Percentiles rank a stretch among this genome's conserved stretches.
Conservation (phyloP, 2,329 filamentous ascomycete species). For the Colletotrichum eleusines region DNA sequence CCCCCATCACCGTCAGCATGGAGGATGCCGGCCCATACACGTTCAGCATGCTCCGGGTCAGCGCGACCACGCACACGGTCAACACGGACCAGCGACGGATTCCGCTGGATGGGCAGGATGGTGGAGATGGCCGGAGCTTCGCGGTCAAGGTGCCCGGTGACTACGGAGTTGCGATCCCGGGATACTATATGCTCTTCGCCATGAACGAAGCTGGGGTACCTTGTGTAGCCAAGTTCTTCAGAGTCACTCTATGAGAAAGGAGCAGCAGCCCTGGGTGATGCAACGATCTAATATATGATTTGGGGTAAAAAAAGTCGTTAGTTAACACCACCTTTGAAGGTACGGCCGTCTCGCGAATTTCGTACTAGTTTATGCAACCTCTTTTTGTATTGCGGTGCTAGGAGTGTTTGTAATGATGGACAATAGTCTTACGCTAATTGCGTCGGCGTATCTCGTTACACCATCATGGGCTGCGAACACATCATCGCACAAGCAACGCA, state of each 20-base stretch:
- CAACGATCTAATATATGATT: not conserved
- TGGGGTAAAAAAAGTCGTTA: not conserved
- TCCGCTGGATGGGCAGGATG: constrained; percentile 52
- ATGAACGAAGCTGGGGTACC: constrained; percentile 59
- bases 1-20: constrained; percentile 49
- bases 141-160: constrained; percentile 58
- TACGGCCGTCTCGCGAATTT: too few relatives aligned
- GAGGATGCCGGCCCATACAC: constrained; percentile 46
- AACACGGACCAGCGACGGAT: constrained; percentile 70
- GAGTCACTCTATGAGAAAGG: constrained; percentile 38
- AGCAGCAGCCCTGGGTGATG: too few relatives aligned
- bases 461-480: not conserved
- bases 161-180: constrained; percentile 62
- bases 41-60: constrained; percentile 60
- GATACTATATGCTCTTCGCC: constrained; percentile 66
- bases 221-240: constrained; percentile 58
- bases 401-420: not conserved
- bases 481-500: not conserved
- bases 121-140: constrained; percentile 46
- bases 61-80: constrained; percentile 65
- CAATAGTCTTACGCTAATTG: not conserved
- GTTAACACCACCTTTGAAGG: too few relatives aligned
- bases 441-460: not conserved
- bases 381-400: not conserved
- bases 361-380: not conserved